Base-by-base conservation (phyloP, 306 rosid genomes). In the Begonia fuchsioides region DNA sequence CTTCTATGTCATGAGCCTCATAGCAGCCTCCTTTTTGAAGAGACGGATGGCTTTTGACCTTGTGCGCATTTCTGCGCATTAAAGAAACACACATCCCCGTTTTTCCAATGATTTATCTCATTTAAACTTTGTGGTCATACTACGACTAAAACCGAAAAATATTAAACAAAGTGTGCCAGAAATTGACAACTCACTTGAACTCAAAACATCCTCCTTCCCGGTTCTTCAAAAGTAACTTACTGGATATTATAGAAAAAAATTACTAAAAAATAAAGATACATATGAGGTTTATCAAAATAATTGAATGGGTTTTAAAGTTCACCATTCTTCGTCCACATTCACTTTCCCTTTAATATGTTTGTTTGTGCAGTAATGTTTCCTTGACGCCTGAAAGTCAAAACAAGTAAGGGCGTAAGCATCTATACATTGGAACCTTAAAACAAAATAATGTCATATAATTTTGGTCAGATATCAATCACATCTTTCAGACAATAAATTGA, bases 1-100 rank as follows among this genome's bases (percentile, higher is more conserved):
- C 96, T 62, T 88, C 96, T 49, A 88, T 81, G 69, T 88, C 96
- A 68, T 74, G 77, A 44, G 76, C 93, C 71, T 88, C 96, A 51
- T 83, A 75, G 69, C 83, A 80, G 61, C 96, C 96, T 68, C 93
- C 96, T 70, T 59, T 88, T 68, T 83, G 85, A 72, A 88, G 64
- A 60, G 96, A 78, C 17, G 86, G 83, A 66, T 88, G 93, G 19
- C 52, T 56, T 72, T 76, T 83, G 56, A 88, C 88, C 82, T 84
- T 84, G 60, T 76, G 72, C 11, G 47, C 68, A 59, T 75, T 88
- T 70, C 96, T 87, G 73, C 49, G 60, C 41, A 39, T 40, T 55
- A 52, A 49, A 58, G 45, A 53, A 41, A n/a, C 45, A 41, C 12
- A 50, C 17, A 47, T 12, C n/a, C 35, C 9, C 15, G 11, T 16